phyloP scores from a whole-genome alignment of 1,284 basidiomycete species.

The Moniliella sp. region DNA sequence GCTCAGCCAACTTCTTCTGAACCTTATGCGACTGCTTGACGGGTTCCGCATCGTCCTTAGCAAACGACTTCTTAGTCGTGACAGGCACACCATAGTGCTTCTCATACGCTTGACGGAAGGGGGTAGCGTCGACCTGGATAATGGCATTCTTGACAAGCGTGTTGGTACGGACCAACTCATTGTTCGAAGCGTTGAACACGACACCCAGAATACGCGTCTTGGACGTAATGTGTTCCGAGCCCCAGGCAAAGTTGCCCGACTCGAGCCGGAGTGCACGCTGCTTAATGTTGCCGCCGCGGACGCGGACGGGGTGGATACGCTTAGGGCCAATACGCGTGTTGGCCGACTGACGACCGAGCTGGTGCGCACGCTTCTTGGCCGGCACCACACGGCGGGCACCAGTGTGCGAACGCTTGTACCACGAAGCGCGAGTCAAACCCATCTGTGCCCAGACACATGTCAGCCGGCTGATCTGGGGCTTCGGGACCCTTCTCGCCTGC shows the following conservation, averaged over 20 bases:
- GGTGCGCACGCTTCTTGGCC: constrained; percentile 32
- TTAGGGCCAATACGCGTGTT: constrained; percentile 33
- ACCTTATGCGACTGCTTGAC: constrained; percentile 23
- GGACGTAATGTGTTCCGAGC: constrained; percentile 32
- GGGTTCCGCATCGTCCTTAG: constrained; percentile 13
- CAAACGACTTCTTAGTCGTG: constrained; percentile 23
- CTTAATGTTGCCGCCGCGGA: constrained; percentile 33
- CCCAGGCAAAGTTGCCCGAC: constrained; percentile 33
- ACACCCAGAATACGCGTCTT: constrained; percentile 34
- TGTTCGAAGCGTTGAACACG: constrained; percentile 34
- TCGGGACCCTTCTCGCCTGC: too few species aligned
- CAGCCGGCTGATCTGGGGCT: too few species aligned
- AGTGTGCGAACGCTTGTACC: constrained; percentile 31
- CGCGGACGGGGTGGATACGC: constrained; percentile 32
- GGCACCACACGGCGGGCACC: constrained; percentile 31
- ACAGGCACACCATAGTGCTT: constrained; percentile 34
- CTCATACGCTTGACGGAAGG: constrained; percentile 33
- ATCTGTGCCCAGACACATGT: too few species aligned
- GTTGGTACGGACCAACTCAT: constrained; percentile 34
- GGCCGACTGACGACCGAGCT: constrained; percentile 32
- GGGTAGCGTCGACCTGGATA: constrained; percentile 32
- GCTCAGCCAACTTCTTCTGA: constrained; percentile 19
- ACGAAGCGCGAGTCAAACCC: constrained; percentile 34
- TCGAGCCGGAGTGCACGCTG: constrained; percentile 32
- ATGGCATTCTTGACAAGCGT: constrained; percentile 32